phyloP scores from a whole-genome alignment of 2,329 filamentous ascomycete species.

The Fusarium fracticaudum region DNA sequence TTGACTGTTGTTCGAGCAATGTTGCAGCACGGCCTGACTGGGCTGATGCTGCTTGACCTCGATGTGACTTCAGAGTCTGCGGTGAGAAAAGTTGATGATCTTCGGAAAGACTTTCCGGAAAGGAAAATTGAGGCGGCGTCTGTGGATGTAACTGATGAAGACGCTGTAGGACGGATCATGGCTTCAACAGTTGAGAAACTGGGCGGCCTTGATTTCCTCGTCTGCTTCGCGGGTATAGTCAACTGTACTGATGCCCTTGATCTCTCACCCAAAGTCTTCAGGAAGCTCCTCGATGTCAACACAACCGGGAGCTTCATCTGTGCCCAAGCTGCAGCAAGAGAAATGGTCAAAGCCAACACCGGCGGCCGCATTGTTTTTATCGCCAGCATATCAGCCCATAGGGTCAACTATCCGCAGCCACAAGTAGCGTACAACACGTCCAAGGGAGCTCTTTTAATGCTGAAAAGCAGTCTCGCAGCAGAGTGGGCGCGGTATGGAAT shows the following conservation, averaged over 20 bases:
- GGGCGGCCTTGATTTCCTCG: slow-evolving; percentile 1
- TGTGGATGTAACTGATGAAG: slow-evolving; percentile 14
- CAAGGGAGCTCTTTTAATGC: slow-evolving; percentile 72
- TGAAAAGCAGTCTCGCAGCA: slow-evolving; percentile 61
- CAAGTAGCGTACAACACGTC: slow-evolving; percentile 77
- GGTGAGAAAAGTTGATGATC: neutral
- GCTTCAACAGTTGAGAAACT: neutral
- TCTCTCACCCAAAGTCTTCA: slow-evolving; percentile 67
- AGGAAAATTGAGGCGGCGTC: neutral
- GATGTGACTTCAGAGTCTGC: neutral
- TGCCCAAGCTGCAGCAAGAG: slow-evolving; percentile 68
- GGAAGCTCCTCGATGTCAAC: slow-evolving; percentile 75
- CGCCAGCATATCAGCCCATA: slow-evolving; percentile 73
- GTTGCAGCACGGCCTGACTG: slow-evolving; percentile 1
- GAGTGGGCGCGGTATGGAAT: slow-evolving; percentile 79
- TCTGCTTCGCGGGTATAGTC: slow-evolving; percentile 61
- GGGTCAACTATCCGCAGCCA: slow-evolving; percentile 77
- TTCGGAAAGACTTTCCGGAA: neutral
- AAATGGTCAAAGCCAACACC: slow-evolving; percentile 61
- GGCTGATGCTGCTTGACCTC: slow-evolving; percentile 11
- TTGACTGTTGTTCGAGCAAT: slow-evolving; percentile 4
- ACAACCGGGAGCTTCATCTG: slow-evolving; percentile 75
- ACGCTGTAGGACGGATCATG: neutral
- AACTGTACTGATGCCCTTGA: slow-evolving; percentile 69
- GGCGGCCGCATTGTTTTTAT: slow-evolving; percentile 73